These are phyloP conservation scores for Litsea cubeba DNA, from an alignment of 164 flowering plant species.

Conservation along the genomic window DNA sequence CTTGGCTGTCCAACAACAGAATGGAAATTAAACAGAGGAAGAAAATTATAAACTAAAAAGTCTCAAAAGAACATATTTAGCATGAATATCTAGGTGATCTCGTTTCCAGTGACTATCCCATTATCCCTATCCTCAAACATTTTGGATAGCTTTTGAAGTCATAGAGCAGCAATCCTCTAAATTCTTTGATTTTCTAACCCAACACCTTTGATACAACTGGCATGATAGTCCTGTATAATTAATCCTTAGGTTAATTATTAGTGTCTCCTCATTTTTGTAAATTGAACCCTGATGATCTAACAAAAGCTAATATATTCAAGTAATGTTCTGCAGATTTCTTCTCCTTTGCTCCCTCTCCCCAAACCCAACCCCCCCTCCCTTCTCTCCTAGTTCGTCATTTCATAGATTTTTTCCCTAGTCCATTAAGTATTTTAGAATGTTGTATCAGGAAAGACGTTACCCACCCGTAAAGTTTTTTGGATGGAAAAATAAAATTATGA, in stretches of 20 bases:
- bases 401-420: too few relatives aligned
- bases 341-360: too few relatives aligned
- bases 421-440: too few relatives aligned
- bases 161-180: neutral
- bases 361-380: too few relatives aligned
- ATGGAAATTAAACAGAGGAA: constrained; percentile 3
- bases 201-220: neutral
- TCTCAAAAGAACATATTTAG: neutral
- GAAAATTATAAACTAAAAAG: neutral
- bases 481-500: too few relatives aligned
- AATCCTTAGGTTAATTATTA: neutral
- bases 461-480: too few relatives aligned
- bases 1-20: constrained; percentile 32
- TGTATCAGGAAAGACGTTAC: too few relatives aligned
- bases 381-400: too few relatives aligned
- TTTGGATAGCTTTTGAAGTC: neutral
- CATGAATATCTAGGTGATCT: neutral
- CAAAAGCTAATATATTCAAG: too few relatives aligned
- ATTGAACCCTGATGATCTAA: too few relatives aligned
- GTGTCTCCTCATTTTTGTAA: neutral
- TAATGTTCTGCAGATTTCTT: too few relatives aligned
- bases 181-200: neutral
- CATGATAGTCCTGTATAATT: neutral
- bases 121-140: neutral
- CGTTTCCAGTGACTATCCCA: neutral